Evolutionary conservation across 805 yeast genomes (phyloP).

Genomic region (Kodamaea neixiangensis): DNA sequence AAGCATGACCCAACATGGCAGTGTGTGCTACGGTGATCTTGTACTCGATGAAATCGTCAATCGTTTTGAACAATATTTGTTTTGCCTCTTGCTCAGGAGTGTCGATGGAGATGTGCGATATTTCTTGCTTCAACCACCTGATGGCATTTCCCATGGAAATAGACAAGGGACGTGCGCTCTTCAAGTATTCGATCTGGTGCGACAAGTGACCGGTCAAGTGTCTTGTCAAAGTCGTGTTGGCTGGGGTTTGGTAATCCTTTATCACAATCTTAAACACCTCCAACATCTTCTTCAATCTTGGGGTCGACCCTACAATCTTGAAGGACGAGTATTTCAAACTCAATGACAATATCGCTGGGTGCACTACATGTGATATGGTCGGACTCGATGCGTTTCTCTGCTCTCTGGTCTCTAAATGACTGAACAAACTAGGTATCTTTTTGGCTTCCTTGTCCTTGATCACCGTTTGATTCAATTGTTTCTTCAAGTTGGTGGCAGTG

Average conservation of each 20-base stretch:
- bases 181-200: constrained; percentile 89
- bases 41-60: constrained; percentile 81
- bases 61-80: constrained; percentile 57
- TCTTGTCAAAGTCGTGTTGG: constrained; percentile 80
- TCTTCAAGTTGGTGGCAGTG: constrained; percentile 49
- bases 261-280: constrained; percentile 81
- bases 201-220: constrained; percentile 85
- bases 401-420: constrained; percentile 78
- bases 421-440: constrained; percentile 64
- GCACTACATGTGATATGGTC: constrained; percentile 67
- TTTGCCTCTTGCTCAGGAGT: constrained; percentile 70
- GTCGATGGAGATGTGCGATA: constrained; percentile 78
- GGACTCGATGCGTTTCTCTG: constrained; percentile 63
- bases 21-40: constrained; percentile 81
- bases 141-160: constrained; percentile 98
- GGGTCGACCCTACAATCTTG: constrained; percentile 85
- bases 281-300: constrained; percentile 83
- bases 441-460: constrained; percentile 38
- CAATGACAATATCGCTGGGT: constrained; percentile 78
- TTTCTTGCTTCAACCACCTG: constrained; percentile 95
- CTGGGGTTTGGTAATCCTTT: constrained; percentile 79
- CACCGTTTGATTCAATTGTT: constrained; percentile 54
- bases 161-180: constrained; percentile 86
- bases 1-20: constrained; percentile 79
- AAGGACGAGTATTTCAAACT: constrained; percentile 82